Base-by-base conservation (phyloP, 495 filamentous ascomycete genomes). In the Talaromyces ruber region DNA sequence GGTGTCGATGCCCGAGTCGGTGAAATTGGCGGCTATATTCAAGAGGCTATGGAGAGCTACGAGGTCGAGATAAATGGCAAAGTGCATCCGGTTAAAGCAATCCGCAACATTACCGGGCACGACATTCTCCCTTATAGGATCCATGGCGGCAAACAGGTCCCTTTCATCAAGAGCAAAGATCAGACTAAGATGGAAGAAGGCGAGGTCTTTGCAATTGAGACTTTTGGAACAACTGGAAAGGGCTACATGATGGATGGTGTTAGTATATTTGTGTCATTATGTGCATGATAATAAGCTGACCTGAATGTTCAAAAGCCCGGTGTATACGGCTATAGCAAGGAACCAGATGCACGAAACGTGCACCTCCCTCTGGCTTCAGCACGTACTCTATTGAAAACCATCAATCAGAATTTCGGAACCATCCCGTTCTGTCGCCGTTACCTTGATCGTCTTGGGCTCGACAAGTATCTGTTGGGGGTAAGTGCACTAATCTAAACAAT, bases 21-120 rank as follows among this genome's bases (percentile, higher is more conserved):
- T 26, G 83, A 88, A 55, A 82, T 88, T 55, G 79, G 85, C 52
- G 83, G 79, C 11, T 82, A 81, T 2, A 86, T 88, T 56, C 85
- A 88, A 65, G 85, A 88, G 66, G 81, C 77, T 8, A 88, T 88
- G 85, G 85, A 88, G 68, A 84, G 81, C 74, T 86, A 87, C 64
- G 85, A 88, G 63, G 75, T 82, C 18, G 81, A 84, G 66, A 79
- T 88, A 61, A 73, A 71, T 16, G 82, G 83, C 16, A 75, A 79
- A 60, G 82, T 76, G 4, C 73, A 78, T 47, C 84, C 83, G 1
- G 80, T 88, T 45, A 87, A 87, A 65, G 68, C 79, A 5, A 82
- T 88, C 32, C 78, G 82, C 50, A 78, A 79, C 56, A 63, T 88
- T 25, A 81, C 75, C 57, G 85, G 85, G 0, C 85, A 88, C 67